phyloP scores from a whole-genome alignment of 257 asterid genomes.

The Ilex asprella region DNA sequence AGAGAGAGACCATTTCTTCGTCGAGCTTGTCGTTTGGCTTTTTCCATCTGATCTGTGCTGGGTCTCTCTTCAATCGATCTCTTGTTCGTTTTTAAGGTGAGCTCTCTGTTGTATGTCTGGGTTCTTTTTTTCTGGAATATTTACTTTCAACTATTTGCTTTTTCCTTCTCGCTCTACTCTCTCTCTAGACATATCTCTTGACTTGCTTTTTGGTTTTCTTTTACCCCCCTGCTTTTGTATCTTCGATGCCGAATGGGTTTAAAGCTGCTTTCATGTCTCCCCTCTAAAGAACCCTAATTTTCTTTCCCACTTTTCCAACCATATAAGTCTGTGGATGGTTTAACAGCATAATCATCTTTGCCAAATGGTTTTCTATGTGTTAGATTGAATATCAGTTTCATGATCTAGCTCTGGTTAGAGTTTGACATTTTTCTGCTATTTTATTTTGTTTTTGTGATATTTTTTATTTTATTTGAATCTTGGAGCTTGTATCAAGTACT shows the following conservation, averaged over 20 bases:
- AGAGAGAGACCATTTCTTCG: constrained; percentile 24
- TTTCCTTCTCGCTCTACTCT: constrained; percentile 16
- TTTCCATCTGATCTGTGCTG: constrained; percentile 15
- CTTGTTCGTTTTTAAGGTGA: constrained; percentile 21
- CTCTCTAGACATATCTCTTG: constrained; percentile 10
- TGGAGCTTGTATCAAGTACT: constrained; percentile 42
- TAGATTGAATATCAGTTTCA: constrained; percentile 28
- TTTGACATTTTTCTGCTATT: constrained; percentile 11
- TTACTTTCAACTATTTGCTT: constrained; percentile 14
- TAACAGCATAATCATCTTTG: constrained; percentile 18
- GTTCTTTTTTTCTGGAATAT: constrained; percentile 23
- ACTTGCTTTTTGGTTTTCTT: constrained; percentile 25
- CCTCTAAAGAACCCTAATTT: constrained; percentile 17
- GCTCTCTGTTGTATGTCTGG: not conserved
- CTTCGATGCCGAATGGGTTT: constrained; percentile 50
- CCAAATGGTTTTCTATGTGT: constrained; percentile 8
- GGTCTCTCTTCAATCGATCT: constrained; percentile 15
- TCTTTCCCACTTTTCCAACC: constrained; percentile 12
- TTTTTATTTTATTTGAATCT: constrained; percentile 14
- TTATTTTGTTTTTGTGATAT: constrained; percentile 4
- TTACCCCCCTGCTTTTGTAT: constrained; percentile 39
- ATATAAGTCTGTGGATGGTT: constrained; percentile 50
- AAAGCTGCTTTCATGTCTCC: constrained; percentile 56
- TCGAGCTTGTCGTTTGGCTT: constrained; percentile 29
- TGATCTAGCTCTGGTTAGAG: constrained; percentile 31